phyloP scores from a whole-genome alignment of 1,284 basidiomycete species.

The Irpex sp. region DNA sequence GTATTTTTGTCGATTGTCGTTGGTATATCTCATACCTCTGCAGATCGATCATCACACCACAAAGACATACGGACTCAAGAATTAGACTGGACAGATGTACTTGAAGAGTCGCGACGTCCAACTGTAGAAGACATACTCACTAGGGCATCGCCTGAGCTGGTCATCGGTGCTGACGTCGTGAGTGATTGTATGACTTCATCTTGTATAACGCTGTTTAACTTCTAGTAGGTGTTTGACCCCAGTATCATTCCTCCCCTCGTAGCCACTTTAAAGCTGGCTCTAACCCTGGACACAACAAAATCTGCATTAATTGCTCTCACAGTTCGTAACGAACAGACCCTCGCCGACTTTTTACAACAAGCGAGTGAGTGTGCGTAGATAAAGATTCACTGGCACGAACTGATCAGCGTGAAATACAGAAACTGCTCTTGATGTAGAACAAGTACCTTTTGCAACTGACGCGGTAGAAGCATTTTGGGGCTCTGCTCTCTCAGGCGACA shows the following conservation, averaged over 20 bases:
- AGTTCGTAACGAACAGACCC: constrained; percentile 40
- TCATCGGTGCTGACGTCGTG: constrained; percentile 71
- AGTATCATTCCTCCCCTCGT: constrained; percentile 53
- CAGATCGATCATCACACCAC: constrained; percentile 50
- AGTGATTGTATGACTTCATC: constrained; percentile 4
- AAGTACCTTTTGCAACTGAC: neutral
- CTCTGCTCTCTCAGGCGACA: neutral
- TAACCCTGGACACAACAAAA: constrained; percentile 23
- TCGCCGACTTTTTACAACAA: constrained; percentile 32
- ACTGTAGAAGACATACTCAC: constrained; percentile 31
- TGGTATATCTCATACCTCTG: constrained; percentile 1
- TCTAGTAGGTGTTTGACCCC: constrained; percentile 61
- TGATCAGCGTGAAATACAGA: neutral
- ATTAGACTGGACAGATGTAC: constrained; percentile 62
- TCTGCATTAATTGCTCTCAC: constrained; percentile 55
- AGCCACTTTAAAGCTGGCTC: constrained; percentile 42
- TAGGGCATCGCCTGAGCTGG: constrained; percentile 43
- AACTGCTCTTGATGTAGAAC: neutral
- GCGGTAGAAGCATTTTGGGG: constrained; percentile 1
- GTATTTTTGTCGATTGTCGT: constrained; percentile 19
- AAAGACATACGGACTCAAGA: constrained; percentile 35
- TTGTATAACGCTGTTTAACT: neutral
- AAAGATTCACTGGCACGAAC: neutral
- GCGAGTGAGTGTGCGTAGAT: constrained; percentile 27
- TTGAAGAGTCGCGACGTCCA: constrained; percentile 25